A percentile compares a stretch with the other conserved stretches of the same genome.
Conservation (phyloP, 116 monocot species). For the Posidonia oceanica region DNA sequence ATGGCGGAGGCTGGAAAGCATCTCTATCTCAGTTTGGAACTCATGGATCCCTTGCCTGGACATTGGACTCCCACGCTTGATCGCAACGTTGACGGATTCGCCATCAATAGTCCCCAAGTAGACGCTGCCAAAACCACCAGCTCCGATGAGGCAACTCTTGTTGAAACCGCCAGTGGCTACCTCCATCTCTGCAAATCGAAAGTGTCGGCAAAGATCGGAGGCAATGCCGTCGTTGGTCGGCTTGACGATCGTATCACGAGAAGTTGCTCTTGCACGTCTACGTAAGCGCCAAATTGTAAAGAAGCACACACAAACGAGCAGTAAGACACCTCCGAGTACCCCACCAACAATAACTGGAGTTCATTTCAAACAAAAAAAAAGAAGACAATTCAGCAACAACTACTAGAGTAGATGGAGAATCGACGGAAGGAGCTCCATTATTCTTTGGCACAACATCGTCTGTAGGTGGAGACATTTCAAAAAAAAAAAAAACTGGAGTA, state of each 20-base stretch:
- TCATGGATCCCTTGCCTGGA: neutral
- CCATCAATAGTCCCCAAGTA: neutral
- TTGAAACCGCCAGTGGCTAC: rapidly evolving
- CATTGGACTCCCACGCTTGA: neutral
- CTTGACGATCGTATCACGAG: neutral
- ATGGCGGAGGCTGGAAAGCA: neutral
- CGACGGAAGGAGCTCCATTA: too few species aligned
- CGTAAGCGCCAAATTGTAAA: neutral
- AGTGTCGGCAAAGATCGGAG: rapidly evolving
- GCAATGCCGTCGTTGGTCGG: neutral
- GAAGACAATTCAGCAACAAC: too few species aligned
- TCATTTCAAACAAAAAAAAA: too few species aligned
- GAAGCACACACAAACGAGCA: neutral
- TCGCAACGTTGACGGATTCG: neutral
- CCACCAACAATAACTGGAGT: neutral
- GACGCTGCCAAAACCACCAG: neutral
- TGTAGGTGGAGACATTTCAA: neutral
- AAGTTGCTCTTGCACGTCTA: too few species aligned
- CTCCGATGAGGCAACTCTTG: neutral
- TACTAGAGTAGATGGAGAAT: neutral
- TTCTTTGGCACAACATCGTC: neutral
- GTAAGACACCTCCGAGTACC: neutral
- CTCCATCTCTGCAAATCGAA: neutral
- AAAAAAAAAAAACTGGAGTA: neutral
- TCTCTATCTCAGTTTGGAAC: neutral